Conservation (phyloP, 1,284 basidiomycete species). For the Ceratobasidium sp. region DNA sequence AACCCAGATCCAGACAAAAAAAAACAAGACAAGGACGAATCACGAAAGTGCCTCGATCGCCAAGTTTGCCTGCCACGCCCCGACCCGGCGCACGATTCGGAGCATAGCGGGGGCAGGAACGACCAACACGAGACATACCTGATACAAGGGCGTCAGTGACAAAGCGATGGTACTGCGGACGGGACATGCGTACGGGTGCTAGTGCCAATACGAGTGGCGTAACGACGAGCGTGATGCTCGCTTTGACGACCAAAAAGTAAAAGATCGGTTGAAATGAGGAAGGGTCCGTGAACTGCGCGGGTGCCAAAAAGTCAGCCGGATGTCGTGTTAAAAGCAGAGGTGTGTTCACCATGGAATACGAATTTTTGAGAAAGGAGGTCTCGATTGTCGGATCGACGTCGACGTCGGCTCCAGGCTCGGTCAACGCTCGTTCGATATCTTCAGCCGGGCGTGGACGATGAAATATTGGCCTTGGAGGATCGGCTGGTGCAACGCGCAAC, state of each 20-base stretch:
- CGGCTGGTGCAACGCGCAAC: slow-evolving; percentile 66
- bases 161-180: slow-evolving; percentile 13
- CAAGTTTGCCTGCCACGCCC: slow-evolving; percentile 81
- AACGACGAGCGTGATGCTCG: slow-evolving; percentile 76
- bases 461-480: slow-evolving; percentile 75
- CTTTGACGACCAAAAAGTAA: slow-evolving; percentile 86
- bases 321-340: slow-evolving; percentile 3
- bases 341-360: slow-evolving; percentile 76
- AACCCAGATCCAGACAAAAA: slow-evolving; percentile 8
- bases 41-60: slow-evolving; percentile 76
- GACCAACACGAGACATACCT: slow-evolving; percentile 62
- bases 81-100: slow-evolving; percentile 69
- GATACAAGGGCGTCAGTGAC: not conserved
- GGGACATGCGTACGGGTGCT: slow-evolving; percentile 59
- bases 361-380: slow-evolving; percentile 77
- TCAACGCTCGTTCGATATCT: slow-evolving; percentile 38
- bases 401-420: slow-evolving; percentile 57
- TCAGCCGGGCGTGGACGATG: slow-evolving; percentile 64
- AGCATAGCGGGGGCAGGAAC: slow-evolving; percentile 73
- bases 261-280: slow-evolving; percentile 83
- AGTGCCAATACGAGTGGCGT: slow-evolving; percentile 65
- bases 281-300: slow-evolving; percentile 74
- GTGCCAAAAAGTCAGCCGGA: not conserved
- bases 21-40: slow-evolving; percentile 42
- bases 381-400: slow-evolving; percentile 63